Evolutionary conservation across 2,329 filamentous ascomycete genomes (phyloP).

Genomic region (Monosporascus ibericus): DNA sequence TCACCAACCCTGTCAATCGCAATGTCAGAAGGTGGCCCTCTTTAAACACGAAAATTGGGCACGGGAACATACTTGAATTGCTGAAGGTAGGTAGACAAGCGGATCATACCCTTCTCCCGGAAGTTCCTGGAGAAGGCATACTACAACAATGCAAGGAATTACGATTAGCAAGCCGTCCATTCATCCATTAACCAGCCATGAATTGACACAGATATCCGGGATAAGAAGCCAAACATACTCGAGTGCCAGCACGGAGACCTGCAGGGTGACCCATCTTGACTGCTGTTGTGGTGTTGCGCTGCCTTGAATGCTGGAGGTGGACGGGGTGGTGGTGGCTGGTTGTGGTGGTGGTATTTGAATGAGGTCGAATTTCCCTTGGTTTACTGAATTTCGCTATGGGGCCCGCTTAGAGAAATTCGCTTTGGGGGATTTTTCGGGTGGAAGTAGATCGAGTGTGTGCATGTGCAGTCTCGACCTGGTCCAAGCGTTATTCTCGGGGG

Average conservation of each 20-base stretch:
- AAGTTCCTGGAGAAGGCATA: constrained; percentile 93
- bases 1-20: constrained; percentile 70
- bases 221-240: constrained; percentile 49
- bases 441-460: neutral
- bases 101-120: constrained; percentile 93
- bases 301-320: constrained; percentile 9
- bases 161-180: no score
- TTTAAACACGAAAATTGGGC: constrained; percentile 7
- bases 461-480: neutral
- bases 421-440: constrained; percentile 15
- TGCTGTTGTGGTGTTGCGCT: constrained; percentile 37
- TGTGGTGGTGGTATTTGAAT: constrained; percentile 12
- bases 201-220: no score
- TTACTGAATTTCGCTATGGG: constrained; percentile 3
- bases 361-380: constrained; percentile 14
- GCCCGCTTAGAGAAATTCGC: constrained; percentile 17
- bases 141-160: constrained; percentile 29
- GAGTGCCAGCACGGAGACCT: constrained; percentile 82
- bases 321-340: constrained; percentile 8
- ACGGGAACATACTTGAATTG: constrained; percentile 68
- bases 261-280: constrained; percentile 79
- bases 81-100: constrained; percentile 88
- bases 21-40: constrained; percentile 34
- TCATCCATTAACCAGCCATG: no score
- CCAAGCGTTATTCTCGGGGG: neutral